phyloP scores from a whole-genome alignment of 805 yeast genomes.

The Millerago galiae region DNA sequence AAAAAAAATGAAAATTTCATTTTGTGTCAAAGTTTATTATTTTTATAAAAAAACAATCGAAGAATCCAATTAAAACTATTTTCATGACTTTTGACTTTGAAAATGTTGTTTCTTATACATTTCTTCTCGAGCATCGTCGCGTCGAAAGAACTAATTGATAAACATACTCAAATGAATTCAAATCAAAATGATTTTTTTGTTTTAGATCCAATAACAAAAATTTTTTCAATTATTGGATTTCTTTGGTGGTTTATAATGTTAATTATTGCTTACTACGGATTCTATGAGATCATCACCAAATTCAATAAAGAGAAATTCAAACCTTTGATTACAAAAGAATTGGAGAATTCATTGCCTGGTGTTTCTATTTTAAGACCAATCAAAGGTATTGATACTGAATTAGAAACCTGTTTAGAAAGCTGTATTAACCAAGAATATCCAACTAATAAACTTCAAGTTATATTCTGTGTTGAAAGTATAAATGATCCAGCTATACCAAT shows the following conservation, averaged over 20 bases:
- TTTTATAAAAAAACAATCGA: no score
- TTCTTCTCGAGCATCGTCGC: background rate
- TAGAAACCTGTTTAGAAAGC: constrained; percentile 59
- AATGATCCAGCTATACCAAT: constrained; percentile 61
- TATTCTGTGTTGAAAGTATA: constrained; percentile 66
- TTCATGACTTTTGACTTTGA: no score
- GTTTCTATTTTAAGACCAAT: constrained; percentile 79
- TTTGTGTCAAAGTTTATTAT: background rate
- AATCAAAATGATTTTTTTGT: background rate
- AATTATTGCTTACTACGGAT: constrained; percentile 17
- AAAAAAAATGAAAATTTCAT: background rate
- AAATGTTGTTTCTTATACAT: no score
- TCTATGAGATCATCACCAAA: constrained; percentile 18
- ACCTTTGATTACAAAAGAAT: constrained; percentile 3
- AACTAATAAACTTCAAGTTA: constrained; percentile 48
- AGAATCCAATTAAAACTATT: no score
- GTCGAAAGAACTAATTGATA: background rate
- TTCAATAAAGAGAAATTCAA: constrained; percentile 14
- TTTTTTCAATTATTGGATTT: constrained; percentile 15
- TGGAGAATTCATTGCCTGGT: constrained; percentile 41
- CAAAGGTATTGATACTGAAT: constrained; percentile 77
- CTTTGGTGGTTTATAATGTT: constrained; percentile 22
- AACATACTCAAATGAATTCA: background rate
- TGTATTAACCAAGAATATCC: constrained; percentile 70
- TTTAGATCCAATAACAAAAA: background rate